A percentile compares a stretch with the other conserved stretches of the same genome.
Conservation (phyloP, 352 stramenopile species). For the Pythium brassicae region DNA sequence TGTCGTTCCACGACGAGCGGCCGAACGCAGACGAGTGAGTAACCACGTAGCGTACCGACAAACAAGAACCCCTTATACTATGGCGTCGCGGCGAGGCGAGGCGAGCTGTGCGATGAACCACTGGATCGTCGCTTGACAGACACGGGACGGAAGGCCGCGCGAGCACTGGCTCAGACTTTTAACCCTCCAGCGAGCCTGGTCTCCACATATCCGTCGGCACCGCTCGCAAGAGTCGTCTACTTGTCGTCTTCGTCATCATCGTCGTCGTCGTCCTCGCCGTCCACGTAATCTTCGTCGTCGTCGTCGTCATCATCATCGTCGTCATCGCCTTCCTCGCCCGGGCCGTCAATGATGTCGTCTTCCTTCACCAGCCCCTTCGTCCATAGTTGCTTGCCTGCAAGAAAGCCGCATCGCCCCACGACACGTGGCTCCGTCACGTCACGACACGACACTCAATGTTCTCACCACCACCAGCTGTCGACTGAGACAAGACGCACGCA, state of each 20-base stretch:
- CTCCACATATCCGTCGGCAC: background rate
- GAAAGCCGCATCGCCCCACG: background rate
- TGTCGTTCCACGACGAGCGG: slow-evolving; percentile 58
- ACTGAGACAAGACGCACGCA: slow-evolving; percentile 6
- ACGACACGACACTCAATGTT: no score
- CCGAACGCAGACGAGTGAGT: background rate
- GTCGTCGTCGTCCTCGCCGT: slow-evolving; percentile 28
- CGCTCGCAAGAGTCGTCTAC: background rate
- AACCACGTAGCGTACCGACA: background rate
- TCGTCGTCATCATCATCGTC: slow-evolving; percentile 38
- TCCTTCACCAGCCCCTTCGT: slow-evolving; percentile 70
- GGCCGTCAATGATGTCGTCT: slow-evolving; percentile 34
- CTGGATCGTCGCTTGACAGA: no score
- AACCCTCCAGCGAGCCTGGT: background rate
- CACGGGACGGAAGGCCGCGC: no score
- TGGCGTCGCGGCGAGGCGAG: background rate
- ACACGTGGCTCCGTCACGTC: no score
- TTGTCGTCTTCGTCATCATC: slow-evolving; percentile 10
- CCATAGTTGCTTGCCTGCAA: slow-evolving; percentile 59
- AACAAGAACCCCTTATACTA: background rate
- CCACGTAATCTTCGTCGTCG: slow-evolving; percentile 25
- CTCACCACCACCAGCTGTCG: no score
- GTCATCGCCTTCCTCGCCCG: slow-evolving; percentile 39
- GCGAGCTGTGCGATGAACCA: no score
- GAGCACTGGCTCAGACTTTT: background rate